Conservation (phyloP, 352 stramenopile species). For the Pythium scleroteichum region DNA sequence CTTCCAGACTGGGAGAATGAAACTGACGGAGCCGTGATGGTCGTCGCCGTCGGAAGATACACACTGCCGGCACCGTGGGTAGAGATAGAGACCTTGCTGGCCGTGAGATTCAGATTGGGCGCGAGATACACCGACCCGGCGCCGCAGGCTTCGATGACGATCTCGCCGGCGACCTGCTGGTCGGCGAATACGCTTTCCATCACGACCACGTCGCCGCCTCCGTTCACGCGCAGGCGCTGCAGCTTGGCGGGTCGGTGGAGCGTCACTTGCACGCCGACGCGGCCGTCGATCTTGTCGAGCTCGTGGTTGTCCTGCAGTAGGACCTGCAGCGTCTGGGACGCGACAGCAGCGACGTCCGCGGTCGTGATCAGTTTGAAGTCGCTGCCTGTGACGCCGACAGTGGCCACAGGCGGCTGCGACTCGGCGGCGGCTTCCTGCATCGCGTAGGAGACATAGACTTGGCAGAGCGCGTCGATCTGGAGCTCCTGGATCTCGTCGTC, state of each 20-base stretch:
- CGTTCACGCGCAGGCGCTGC: background rate
- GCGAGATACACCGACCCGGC: constrained; percentile 6
- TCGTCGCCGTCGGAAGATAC: constrained; percentile 1
- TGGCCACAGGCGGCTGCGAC: background rate
- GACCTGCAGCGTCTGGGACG: background rate
- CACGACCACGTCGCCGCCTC: constrained; percentile 8
- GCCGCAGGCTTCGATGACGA: background rate
- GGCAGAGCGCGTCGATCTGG: constrained; percentile 10
- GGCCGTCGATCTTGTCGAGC: constrained; percentile 5
- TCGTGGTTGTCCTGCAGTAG: background rate
- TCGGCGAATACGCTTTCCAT: background rate
- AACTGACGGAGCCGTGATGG: background rate
- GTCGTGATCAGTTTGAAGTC: constrained; percentile 24
- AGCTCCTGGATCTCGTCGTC: constrained; percentile 1
- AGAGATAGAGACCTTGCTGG: constrained; percentile 2
- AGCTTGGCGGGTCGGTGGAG: background rate
- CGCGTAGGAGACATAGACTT: constrained; percentile 12
- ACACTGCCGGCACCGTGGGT: constrained; percentile 5
- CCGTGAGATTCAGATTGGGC: background rate
- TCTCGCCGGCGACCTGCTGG: background rate
- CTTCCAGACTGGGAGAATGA: constrained; percentile 10
- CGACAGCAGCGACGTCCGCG: background rate
- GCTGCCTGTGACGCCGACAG: constrained; percentile 10
- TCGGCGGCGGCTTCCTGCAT: background rate
- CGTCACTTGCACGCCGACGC: constrained; percentile 6